These are phyloP conservation scores for Liriodendron chinense DNA, from an alignment of 164 flowering plant genomes.

Conservation along the genomic window DNA sequence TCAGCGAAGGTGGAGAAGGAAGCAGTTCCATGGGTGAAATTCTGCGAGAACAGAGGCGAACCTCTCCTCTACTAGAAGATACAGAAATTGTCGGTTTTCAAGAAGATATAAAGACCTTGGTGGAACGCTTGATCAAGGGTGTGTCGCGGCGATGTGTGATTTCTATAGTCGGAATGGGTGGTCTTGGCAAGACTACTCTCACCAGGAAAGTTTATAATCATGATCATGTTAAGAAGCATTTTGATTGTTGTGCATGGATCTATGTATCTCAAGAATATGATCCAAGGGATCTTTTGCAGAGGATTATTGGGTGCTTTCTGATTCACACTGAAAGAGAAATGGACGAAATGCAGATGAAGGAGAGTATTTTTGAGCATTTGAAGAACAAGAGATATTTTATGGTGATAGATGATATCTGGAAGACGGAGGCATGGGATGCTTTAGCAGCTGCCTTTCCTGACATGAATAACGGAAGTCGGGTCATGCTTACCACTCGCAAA, in stretches of 20 bases:
- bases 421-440: background rate
- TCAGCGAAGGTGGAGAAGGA: background rate
- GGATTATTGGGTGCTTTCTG: background rate
- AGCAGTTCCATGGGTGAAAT: background rate
- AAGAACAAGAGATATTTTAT: background rate
- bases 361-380: background rate
- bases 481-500: background rate
- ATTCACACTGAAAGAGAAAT: background rate
- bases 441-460: background rate
- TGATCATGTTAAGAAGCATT: background rate
- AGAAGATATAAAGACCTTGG: background rate
- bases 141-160: background rate
- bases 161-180: background rate
- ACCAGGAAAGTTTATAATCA: background rate
- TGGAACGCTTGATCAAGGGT: background rate
- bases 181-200: background rate
- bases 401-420: conserved; percentile 1
- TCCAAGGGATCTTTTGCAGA: background rate
- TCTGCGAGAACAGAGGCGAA: background rate
- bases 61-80: background rate
- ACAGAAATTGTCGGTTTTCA: background rate
- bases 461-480: background rate
- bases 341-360: background rate
- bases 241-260: conserved; percentile 12
- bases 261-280: conserved; percentile 13